Conservation (phyloP, 169 alveolate species). For the Babesia divergens region DNA sequence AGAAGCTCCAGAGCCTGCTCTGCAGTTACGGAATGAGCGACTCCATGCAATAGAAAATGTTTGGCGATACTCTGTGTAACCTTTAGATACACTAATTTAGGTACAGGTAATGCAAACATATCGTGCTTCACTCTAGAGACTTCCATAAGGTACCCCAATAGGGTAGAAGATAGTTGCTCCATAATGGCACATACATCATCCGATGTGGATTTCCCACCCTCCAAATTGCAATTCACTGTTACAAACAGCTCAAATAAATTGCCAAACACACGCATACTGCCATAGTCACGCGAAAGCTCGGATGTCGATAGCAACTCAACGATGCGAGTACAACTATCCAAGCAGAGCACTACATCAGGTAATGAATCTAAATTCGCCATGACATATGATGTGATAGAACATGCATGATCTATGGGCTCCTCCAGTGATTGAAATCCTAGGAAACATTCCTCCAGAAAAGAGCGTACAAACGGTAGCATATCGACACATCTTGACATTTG, state of each 20-base stretch:
- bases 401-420: background rate
- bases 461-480: conserved; percentile 28
- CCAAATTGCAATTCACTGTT: background rate
- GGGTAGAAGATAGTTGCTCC: background rate
- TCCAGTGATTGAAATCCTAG: background rate
- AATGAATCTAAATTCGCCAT: background rate
- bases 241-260: conserved; percentile 19
- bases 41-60: background rate
- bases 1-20: conserved; percentile 18
- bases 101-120: background rate
- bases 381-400: background rate
- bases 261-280: conserved; percentile 2
- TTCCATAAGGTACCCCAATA: conserved; percentile 1
- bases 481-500: background rate
- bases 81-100: background rate
- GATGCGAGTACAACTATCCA: conserved; percentile 37
- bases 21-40: background rate
- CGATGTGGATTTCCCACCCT: too few species aligned
- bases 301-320: conserved; percentile 14
- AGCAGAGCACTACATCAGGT: background rate
- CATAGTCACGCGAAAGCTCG: conserved; percentile 31
- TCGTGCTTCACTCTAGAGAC: background rate
- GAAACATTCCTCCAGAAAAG: conserved; percentile 30
- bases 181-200: background rate
- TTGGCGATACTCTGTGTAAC: background rate